Evolutionary conservation across 2,329 filamentous ascomycete genomes (phyloP).

Genomic region (Pseudocercospora musae): DNA sequence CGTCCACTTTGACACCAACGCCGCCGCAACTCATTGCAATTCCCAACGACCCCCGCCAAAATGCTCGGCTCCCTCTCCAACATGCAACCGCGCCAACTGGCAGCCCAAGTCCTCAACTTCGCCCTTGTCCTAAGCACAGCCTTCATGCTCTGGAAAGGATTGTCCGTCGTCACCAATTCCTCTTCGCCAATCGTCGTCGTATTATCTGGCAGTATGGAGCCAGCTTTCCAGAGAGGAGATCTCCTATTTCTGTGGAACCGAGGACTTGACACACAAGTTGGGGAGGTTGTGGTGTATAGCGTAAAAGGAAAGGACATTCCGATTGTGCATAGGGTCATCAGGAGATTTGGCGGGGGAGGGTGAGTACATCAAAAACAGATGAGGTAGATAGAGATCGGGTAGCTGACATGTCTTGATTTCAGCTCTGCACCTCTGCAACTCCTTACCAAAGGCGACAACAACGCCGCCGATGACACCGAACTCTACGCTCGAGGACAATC

Average conservation of each 20-base stretch:
- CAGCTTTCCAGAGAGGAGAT: slow-evolving; percentile 75
- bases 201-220: slow-evolving; percentile 81
- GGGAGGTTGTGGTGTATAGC: slow-evolving; percentile 77
- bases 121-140: slow-evolving; percentile 84
- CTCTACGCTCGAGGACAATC: slow-evolving; percentile 82
- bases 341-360: slow-evolving; percentile 59
- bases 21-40: background rate
- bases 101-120: slow-evolving; percentile 83
- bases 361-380: no score
- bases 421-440: slow-evolving; percentile 59
- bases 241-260: slow-evolving; percentile 75
- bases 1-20: background rate
- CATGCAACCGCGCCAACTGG: slow-evolving; percentile 74
- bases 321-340: slow-evolving; percentile 89
- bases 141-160: slow-evolving; percentile 89
- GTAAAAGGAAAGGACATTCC: slow-evolving; percentile 92
- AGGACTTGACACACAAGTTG: slow-evolving; percentile 60
- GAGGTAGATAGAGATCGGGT: no score
- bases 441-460: slow-evolving; percentile 97
- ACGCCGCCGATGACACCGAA: slow-evolving; percentile 87
- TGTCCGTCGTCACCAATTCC: slow-evolving; percentile 70
- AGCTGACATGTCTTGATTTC: no score
- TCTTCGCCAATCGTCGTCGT: slow-evolving; percentile 72
- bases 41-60: slow-evolving; percentile 23
- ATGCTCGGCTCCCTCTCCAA: slow-evolving; percentile 67